A percentile compares a stretch with the other conserved stretches of the same genome.
phyloP scores from a whole-genome alignment of 371 early-diverging fungal genomes.

The Apophysomyces elegans region DNA sequence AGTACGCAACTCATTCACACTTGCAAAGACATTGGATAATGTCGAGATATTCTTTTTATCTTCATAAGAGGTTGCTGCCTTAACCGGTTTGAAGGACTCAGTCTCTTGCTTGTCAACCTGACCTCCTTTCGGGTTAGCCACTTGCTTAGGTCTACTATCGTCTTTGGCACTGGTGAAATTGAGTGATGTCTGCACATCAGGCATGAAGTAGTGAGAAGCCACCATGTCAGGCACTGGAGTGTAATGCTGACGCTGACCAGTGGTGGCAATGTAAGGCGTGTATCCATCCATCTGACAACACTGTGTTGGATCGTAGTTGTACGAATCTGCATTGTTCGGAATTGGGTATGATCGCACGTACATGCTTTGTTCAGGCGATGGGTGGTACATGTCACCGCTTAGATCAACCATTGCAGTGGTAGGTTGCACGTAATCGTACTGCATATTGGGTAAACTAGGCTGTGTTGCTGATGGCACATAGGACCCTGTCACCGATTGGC shows the following conservation, averaged over 20 bases:
- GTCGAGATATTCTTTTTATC: slow-evolving; percentile 15
- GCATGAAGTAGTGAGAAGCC: slow-evolving; percentile 1
- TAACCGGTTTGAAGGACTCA: slow-evolving; percentile 5
- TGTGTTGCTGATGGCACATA: neutral
- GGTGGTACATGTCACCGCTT: neutral
- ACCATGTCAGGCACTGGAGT: slow-evolving; percentile 16
- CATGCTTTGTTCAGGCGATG: slow-evolving; percentile 1
- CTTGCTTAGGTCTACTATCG: slow-evolving; percentile 1
- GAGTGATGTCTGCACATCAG: slow-evolving; percentile 13
- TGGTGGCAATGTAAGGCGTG: neutral
- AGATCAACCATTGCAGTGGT: neutral
- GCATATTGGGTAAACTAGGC: neutral
- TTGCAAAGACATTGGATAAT: slow-evolving; percentile 15
- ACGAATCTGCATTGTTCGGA: neutral
- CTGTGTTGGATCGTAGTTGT: neutral
- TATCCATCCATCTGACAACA: neutral
- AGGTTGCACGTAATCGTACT: neutral
- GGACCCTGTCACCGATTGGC: slow-evolving; percentile 10
- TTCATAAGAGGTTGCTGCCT: neutral
- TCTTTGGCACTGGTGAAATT: slow-evolving; percentile 11
- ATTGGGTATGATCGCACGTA: slow-evolving; percentile 2
- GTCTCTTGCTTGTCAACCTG: slow-evolving; percentile 11
- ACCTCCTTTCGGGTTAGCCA: slow-evolving; percentile 7
- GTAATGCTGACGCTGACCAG: slow-evolving; percentile 16
- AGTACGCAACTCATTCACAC: neutral